Evolutionary conservation across 1,139 yeast genomes (phyloP).

Genomic region (Magnusiomyces fungicola): DNA sequence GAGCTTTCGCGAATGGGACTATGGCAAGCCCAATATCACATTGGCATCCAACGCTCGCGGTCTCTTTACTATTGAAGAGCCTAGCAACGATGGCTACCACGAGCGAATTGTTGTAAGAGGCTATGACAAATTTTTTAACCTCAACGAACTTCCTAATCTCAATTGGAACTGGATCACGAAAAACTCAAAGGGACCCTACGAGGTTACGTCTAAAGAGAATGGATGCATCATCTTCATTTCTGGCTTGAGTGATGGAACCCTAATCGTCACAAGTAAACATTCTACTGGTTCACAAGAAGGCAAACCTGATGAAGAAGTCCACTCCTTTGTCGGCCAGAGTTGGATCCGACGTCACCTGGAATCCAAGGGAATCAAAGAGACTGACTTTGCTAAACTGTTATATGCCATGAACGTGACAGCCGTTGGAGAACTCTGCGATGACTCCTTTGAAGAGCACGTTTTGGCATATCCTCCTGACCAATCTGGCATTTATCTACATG

Average conservation of each 20-base stretch:
- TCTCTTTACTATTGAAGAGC: constrained; percentile 46
- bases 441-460: constrained; percentile 88
- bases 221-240: constrained; percentile 87
- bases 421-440: constrained; percentile 91
- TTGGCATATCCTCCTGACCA: constrained; percentile 57
- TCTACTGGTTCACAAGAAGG: constrained; percentile 59
- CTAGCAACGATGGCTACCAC: constrained; percentile 20
- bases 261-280: constrained; percentile 80
- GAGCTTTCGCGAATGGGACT: constrained; percentile 91
- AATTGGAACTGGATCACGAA: constrained; percentile 40
- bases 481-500: constrained; percentile 86
- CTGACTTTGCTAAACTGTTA: constrained; percentile 51
- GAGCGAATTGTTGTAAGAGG: constrained; percentile 64
- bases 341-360: constrained; percentile 51
- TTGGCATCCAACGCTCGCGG: constrained; percentile 83
- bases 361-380: constrained; percentile 34
- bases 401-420: constrained; percentile 59
- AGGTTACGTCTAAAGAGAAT: constrained; percentile 77
- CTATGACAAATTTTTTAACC: constrained; percentile 88
- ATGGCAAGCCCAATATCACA: constrained; percentile 45
- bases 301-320: constrained; percentile 43
- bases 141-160: constrained; percentile 55
- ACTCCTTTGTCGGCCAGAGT: constrained; percentile 64
- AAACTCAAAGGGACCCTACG: constrained; percentile 67
- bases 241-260: constrained; percentile 65